Evolutionary conservation across 495 filamentous ascomycete species (phyloP).

Genomic region (Trichocladium uniseriatum): DNA sequence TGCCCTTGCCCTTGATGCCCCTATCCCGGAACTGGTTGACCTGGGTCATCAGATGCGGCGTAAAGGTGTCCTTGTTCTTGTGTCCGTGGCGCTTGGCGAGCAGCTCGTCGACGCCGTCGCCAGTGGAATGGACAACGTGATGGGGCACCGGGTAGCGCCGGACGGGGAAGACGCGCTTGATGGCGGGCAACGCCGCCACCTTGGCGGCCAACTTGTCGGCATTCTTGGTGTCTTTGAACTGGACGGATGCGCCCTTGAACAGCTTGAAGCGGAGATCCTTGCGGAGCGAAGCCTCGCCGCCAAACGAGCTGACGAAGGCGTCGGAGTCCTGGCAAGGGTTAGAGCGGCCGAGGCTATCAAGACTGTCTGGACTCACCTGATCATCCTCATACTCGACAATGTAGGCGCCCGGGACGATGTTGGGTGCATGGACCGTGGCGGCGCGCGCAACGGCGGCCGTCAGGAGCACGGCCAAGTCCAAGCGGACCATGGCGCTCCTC

Average conservation of each 20-base stretch:
- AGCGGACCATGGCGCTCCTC: conserved; percentile 19
- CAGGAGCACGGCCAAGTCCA: conserved; percentile 25
- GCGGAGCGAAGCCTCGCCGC: conserved; percentile 33
- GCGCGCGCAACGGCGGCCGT: conserved; percentile 22
- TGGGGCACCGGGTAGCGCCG: conserved; percentile 33
- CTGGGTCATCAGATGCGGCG: conserved; percentile 40
- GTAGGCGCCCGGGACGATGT: conserved; percentile 34
- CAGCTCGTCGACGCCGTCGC: conserved; percentile 21
- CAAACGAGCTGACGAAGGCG: conserved; percentile 31
- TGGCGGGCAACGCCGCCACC: conserved; percentile 30
- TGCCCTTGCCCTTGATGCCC: conserved; percentile 35
- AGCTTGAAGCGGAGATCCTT: conserved; percentile 37
- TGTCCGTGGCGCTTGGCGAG: conserved; percentile 26
- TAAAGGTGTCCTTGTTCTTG: conserved; percentile 30
- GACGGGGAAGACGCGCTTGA: conserved; percentile 42
- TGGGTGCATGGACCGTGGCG: conserved; percentile 16
- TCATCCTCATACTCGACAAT: conserved; percentile 42
- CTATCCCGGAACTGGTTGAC: conserved; percentile 39
- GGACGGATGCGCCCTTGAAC: conserved; percentile 42
- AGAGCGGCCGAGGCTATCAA: conserved; percentile 6
- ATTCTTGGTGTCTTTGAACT: conserved; percentile 34
- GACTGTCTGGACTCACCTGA: conserved; percentile 26
- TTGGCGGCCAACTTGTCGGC: conserved; percentile 32
- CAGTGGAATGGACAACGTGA: conserved; percentile 38
- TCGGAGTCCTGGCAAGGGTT: conserved; percentile 24